phyloP scores from a whole-genome alignment of 306 rosid genomes.

The Vicia villosa region DNA sequence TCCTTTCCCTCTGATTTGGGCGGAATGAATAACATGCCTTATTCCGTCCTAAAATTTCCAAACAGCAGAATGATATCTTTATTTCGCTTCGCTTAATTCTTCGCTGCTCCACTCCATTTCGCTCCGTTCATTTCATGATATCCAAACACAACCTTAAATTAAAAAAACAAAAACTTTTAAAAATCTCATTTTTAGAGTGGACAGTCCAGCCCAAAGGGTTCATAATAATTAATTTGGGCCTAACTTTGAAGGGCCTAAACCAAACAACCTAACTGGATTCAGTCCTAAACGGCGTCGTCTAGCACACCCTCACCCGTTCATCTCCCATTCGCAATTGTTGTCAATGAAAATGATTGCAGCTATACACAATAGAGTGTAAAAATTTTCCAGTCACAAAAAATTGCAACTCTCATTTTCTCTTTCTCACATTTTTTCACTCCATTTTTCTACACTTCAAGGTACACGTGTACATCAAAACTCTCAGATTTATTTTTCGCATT shows the following conservation, averaged over 20 bases:
- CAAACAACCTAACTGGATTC: constrained; percentile 35
- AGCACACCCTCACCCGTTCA: not conserved
- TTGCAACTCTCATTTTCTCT: constrained; percentile 35
- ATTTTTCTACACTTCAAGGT: constrained; percentile 32
- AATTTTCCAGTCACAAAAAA: constrained; percentile 38
- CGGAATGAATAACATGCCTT: too few species aligned
- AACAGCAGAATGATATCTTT: too few species aligned
- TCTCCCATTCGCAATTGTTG: constrained; percentile 11
- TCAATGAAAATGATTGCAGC: constrained; percentile 40
- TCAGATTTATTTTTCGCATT: constrained; percentile 35
- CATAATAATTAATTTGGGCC: not conserved
- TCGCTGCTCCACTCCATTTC: too few species aligned
- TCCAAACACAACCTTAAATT: too few species aligned
- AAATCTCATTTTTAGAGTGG: too few species aligned
- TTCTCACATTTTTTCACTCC: constrained; percentile 7
- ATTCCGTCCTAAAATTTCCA: too few species aligned
- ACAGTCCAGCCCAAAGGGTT: not conserved
- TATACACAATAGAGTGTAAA: constrained; percentile 35
- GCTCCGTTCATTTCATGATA: too few species aligned
- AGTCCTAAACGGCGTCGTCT: constrained; percentile 35
- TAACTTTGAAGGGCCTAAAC: not conserved
- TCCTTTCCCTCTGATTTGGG: too few species aligned
- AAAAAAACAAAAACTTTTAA: too few species aligned
- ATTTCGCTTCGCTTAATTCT: too few species aligned
- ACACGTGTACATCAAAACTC: constrained; percentile 11